Evolutionary conservation across 306 rosid genomes (phyloP), one percentile per base, ranked within the genome.

Genomic region (Quercus glauca): DNA sequence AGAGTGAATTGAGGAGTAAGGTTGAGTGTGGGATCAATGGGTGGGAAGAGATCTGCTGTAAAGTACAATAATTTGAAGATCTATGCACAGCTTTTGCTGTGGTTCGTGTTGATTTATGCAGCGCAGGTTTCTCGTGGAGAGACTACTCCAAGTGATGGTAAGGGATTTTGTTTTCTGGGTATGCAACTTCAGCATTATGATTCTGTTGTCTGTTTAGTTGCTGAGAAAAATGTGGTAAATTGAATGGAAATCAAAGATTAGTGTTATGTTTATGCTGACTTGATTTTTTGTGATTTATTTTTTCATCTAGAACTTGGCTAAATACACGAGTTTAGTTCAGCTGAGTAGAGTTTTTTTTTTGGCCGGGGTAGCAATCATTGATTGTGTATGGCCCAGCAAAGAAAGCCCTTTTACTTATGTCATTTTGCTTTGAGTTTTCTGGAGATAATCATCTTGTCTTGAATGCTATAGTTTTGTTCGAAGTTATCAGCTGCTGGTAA

Each of bases 81-180:
- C 88, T 75, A 74, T 49, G 75, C 37, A 41, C 76, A 77, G 76
- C 77, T 85, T 79, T 72, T 87, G 26, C 43, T 88, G 78, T 89
- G 88, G 81, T 84, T 86, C 82, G 17, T 83, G 69, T 79, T 88
- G 85, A 82, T 88, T 85, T 86, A 83, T 73, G 75, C 76, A 41
- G 86, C 83, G 0, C 93, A 82, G 72, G 78, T 92, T 83, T 86
- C 89, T 26, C 80, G 61, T 81, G 97, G 91, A 57, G 88, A 76
- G 73, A 94, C 98, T 71, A 88, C 90, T 89, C 85, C 91, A 2
- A 14, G 31, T 68, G 98, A 94, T 76, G 92, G 98, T 92, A 87
- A 79, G 81, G 68, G 29, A 12, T 56, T 85, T 55, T 76, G 56
- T 41, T 65, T 79, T 14, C 28, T 18, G 41, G 31, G 9, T 76